Conservation (phyloP, 1,139 yeast genomes). For the Blastobotrys capitulatus region DNA sequence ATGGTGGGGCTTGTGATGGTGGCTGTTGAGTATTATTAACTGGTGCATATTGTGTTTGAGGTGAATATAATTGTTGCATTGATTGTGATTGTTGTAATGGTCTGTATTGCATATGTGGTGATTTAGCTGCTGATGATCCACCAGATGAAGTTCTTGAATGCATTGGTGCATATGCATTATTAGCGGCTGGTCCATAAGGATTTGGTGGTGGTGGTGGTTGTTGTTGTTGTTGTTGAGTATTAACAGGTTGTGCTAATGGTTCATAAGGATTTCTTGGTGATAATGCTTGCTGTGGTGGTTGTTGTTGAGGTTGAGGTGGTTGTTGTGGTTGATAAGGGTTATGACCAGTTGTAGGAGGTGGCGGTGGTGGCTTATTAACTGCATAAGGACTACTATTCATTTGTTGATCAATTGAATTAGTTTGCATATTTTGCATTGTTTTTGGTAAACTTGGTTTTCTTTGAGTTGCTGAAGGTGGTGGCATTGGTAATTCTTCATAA, state of each 20-base stretch:
- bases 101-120: slow-evolving; percentile 4
- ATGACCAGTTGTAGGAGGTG: not conserved
- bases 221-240: no score
- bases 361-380: not conserved
- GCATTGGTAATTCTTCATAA: slow-evolving; percentile 50
- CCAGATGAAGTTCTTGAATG: slow-evolving; percentile 15
- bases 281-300: not conserved
- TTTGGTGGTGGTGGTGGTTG: not conserved
- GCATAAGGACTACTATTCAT: not conserved
- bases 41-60: slow-evolving; percentile 6
- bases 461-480: not conserved
- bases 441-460: not conserved
- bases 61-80: slow-evolving; percentile 1
- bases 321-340: no score
- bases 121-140: slow-evolving; percentile 3
- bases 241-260: slow-evolving; percentile 3
- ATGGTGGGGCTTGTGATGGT: slow-evolving; percentile 1
- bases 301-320: not conserved
- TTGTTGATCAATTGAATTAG: not conserved
- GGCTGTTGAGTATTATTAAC: slow-evolving; percentile 3
- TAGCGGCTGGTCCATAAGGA: not conserved
- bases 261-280: slow-evolving; percentile 5
- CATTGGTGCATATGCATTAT: not conserved
- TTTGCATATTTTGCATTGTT: not conserved
- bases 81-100: slow-evolving; percentile 6